Evolutionary conservation across 2,329 filamentous ascomycete species (phyloP), one percentile per base, ranked within the genome.

Genomic region (Calonectria pseudoturangicola): DNA sequence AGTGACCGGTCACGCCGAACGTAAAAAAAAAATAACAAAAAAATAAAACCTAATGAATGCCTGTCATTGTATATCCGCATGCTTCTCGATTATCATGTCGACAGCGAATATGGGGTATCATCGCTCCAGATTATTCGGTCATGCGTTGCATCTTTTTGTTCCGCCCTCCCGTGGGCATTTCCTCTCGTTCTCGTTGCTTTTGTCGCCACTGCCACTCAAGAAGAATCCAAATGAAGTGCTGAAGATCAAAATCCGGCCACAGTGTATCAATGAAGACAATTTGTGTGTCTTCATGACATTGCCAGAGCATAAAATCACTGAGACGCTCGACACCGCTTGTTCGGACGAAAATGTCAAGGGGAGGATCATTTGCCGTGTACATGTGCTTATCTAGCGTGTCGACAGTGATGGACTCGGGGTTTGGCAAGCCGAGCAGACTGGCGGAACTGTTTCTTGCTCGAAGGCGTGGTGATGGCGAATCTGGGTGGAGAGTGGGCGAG

Each of bases 221-320:
- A 67, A 99, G 86, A 27, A 99, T 96, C 10, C 96, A 97, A 21
- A 99, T 84, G 84, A 98, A 98, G 72, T 96, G 91, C 92, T 95
- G 96, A 5, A 99, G 88, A 82, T 98, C 95, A 79, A 99, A 98
- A 75, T 98, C 95, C 2, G 97, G 97, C 97, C 97, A 99, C 74
- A 98, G 88, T 76, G 95, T 97, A 79, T 98, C 91, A 70, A 98
- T 86, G 82, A 98, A 99, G 72, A 97, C 95, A 75, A 99, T 93
- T 73, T 98, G 94, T 0, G 97, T 98, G 75, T 96, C 89, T 81
- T 98, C 92, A 81, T 98, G 96, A 79, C 95, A 97, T 85, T 99
- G 97, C 97, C 97, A 99, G 41, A 99, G 92, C 96, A 99, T 97
- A 80, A 98, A 99, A 83, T 99, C 97, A 81, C 95, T 98, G 72